Evolutionary conservation across 495 filamentous ascomycete species (phyloP).

Genomic region (Xylaria grammica): DNA sequence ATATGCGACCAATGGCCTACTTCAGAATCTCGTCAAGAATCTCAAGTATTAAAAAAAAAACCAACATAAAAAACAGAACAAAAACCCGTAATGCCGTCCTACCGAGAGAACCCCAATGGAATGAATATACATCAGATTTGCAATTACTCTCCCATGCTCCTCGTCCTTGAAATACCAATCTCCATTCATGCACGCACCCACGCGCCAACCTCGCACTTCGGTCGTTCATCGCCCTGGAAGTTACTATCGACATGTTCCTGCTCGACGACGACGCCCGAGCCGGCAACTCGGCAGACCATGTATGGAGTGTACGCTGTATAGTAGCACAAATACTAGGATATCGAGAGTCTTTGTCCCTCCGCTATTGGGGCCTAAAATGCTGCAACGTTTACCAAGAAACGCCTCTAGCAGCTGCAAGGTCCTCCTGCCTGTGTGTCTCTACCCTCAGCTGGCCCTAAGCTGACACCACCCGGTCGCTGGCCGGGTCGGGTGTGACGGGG

Average conservation of each 20-base stretch:
- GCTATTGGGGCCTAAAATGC: constrained; percentile 4
- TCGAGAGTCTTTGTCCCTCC: constrained; percentile 10
- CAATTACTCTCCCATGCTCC: constrained; percentile 28
- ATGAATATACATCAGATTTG: constrained; percentile 43
- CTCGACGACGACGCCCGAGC: background rate
- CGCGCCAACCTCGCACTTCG: background rate
- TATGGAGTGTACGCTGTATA: constrained; percentile 6
- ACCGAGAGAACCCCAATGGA: constrained; percentile 40
- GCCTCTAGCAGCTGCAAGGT: constrained; percentile 73
- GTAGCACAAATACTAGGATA: background rate
- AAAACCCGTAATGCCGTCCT: constrained; percentile 41
- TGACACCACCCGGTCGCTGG: constrained; percentile 75
- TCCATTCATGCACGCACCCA: constrained; percentile 3
- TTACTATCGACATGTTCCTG: background rate
- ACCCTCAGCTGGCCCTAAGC: constrained; percentile 75
- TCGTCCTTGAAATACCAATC: constrained; percentile 15
- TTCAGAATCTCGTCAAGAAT: constrained; percentile 31
- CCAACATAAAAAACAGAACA: constrained; percentile 30
- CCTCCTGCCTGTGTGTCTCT: constrained; percentile 74
- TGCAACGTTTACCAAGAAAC: background rate
- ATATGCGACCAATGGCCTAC: constrained; percentile 22
- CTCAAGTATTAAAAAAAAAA: constrained; percentile 39
- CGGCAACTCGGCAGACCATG: constrained; percentile 1
- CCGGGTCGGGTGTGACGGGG: constrained; percentile 79
- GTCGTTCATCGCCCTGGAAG: background rate